These are phyloP conservation scores for Penicillium thymicola DNA, from an alignment of 2,329 filamentous ascomycete species.

Conservation along the genomic window DNA sequence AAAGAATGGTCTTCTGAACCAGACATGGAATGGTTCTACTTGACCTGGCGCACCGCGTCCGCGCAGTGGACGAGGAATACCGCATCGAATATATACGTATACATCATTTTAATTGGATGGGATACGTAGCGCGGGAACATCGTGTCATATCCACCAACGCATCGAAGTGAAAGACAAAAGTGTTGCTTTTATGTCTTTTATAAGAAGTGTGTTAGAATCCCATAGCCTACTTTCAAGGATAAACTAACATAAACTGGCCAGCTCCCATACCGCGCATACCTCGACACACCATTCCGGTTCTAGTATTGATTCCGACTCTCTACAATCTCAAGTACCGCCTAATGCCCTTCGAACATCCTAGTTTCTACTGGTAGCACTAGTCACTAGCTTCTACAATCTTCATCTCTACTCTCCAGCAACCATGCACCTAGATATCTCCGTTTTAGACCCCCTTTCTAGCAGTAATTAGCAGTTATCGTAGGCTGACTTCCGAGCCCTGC, in stretches of 20 bases:
- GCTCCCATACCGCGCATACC: background rate
- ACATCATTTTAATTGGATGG: background rate
- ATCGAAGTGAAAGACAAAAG: too few relatives aligned
- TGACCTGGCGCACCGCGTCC: background rate
- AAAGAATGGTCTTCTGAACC: background rate
- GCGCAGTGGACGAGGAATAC: background rate
- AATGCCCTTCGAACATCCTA: background rate
- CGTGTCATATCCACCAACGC: background rate
- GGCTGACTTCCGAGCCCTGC: background rate
- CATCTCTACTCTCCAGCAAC: background rate
- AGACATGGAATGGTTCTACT: background rate
- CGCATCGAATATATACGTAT: background rate
- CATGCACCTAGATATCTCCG: background rate
- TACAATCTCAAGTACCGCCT: background rate
- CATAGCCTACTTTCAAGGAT: background rate
- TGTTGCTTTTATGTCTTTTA: too few relatives aligned
- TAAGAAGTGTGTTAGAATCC: background rate
- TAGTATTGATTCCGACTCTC: background rate
- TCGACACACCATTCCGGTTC: too few relatives aligned
- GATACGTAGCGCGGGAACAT: background rate
- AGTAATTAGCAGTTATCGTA: background rate
- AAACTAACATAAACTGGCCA: background rate
- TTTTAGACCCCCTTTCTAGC: background rate
- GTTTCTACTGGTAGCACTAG: background rate
- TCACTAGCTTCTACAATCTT: background rate